Conservation (phyloP, 2,329 filamentous ascomycete genomes). For the Pseudogymnoascus sp. region DNA sequence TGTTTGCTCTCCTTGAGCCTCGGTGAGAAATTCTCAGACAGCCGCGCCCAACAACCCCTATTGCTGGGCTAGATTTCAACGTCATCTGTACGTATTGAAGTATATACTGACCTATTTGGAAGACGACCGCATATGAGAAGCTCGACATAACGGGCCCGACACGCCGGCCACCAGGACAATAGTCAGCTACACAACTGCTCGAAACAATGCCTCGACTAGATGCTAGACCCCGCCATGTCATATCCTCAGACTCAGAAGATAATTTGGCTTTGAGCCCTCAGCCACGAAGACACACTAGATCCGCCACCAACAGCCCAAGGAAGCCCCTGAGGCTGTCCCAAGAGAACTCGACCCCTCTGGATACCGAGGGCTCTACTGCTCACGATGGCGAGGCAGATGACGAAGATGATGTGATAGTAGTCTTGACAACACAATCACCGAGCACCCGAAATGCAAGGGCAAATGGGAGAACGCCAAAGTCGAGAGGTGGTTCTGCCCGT, state of each 20-base stretch:
- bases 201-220: not conserved
- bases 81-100: not conserved
- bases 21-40: not conserved
- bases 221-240: not conserved
- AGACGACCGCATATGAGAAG: not conserved
- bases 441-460: not conserved
- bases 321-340: not conserved
- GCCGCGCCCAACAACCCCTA: not conserved
- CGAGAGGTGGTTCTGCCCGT: not conserved
- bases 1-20: not conserved
- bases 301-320: not conserved
- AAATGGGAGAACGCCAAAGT: not conserved
- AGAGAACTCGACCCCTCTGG: not conserved
- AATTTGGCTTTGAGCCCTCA: not conserved
- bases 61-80: not conserved
- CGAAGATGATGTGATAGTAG: not conserved
- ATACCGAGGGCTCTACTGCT: not conserved
- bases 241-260: not conserved
- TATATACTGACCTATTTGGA: not conserved
- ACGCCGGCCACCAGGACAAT: not conserved
- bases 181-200: not conserved
- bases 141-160: conserved; percentile 1
- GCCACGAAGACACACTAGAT: not conserved
- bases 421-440: not conserved
- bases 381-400: not conserved